Conservation (phyloP, 2,329 filamentous ascomycete species). For the Fusarium foetens region DNA sequence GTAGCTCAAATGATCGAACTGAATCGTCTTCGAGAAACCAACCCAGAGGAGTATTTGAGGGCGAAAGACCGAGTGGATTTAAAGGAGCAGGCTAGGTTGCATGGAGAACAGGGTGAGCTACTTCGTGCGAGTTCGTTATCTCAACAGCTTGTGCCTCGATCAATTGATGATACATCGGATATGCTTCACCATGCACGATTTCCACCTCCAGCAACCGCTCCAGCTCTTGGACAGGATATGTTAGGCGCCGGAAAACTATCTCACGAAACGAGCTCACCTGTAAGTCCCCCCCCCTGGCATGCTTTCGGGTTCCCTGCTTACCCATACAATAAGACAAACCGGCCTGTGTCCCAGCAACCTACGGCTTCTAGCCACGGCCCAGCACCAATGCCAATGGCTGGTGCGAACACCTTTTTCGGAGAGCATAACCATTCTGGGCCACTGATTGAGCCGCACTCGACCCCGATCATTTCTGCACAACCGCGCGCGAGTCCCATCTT, state of each 20-base stretch:
- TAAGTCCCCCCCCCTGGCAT: neutral
- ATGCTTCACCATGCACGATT: neutral
- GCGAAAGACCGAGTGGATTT: slow-evolving; percentile 18
- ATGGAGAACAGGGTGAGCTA: slow-evolving; percentile 1
- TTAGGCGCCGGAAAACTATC: neutral
- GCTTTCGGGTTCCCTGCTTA: slow-evolving; percentile 2
- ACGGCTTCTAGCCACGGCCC: slow-evolving; percentile 3
- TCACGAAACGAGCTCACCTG: neutral
- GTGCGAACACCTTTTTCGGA: slow-evolving; percentile 53
- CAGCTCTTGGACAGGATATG: neutral
- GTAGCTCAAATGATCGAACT: slow-evolving; percentile 56
- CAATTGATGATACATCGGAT: slow-evolving; percentile 30
- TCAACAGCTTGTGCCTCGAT: slow-evolving; percentile 9
- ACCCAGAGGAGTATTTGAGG: slow-evolving; percentile 48
- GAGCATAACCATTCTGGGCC: neutral
- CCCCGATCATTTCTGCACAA: neutral
- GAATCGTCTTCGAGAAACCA: slow-evolving; percentile 47
- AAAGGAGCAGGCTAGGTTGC: slow-evolving; percentile 15
- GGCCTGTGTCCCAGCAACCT: slow-evolving; percentile 7
- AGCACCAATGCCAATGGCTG: slow-evolving; percentile 48
- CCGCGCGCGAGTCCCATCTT: slow-evolving; percentile 1
- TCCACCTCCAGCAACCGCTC: neutral
- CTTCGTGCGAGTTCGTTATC: neutral
- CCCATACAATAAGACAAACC: neutral
- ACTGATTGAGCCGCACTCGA: neutral